These are phyloP conservation scores for Auricularia auricula-judae DNA, from an alignment of 768 basidiomycete species.

Conservation along the genomic window DNA sequence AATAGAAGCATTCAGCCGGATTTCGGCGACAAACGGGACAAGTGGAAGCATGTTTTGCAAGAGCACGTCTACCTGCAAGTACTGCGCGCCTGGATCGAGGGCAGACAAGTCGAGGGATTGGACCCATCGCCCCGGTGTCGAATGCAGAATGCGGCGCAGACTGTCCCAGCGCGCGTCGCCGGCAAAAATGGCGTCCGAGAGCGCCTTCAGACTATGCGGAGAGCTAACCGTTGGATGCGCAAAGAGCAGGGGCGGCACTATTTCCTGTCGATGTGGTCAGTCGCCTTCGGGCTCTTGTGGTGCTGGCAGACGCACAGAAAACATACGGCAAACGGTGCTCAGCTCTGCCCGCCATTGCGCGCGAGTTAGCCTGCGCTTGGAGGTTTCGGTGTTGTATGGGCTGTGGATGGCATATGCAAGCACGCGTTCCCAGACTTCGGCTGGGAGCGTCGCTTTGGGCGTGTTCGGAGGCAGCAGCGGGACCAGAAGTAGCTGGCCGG, in stretches of 20 bases:
- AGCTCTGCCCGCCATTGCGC: conserved; percentile 8
- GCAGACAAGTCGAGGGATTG: conserved; percentile 60
- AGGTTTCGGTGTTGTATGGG: conserved; percentile 1
- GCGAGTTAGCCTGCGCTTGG: conserved; percentile 5
- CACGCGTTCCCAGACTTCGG: conserved; percentile 62
- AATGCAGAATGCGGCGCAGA: conserved; percentile 76
- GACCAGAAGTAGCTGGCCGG: conserved; percentile 53
- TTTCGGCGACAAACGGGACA: conserved; percentile 46
- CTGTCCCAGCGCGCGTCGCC: conserved; percentile 83
- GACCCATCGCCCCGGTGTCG: conserved; percentile 82
- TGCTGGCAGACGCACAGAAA: conserved; percentile 1
- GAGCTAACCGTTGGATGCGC: conserved; percentile 36
- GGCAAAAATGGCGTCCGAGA: conserved; percentile 42
- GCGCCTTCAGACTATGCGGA: conserved; percentile 37
- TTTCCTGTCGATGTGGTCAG: conserved; percentile 32
- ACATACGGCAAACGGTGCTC: conserved; percentile 1
- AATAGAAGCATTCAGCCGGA: conserved; percentile 46
- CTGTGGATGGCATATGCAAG: conserved; percentile 27
- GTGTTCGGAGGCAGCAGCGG: conserved; percentile 53
- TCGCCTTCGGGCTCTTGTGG: neutral
- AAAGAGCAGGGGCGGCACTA: conserved; percentile 59
- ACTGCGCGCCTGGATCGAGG: conserved; percentile 35
- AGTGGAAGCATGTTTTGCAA: conserved; percentile 57
- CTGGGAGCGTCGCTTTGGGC: conserved; percentile 45
- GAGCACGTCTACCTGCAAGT: conserved; percentile 48